Percentiles rank a stretch among this genome's conserved stretches.
These are phyloP conservation scores for Hanseniaspora sp. DNA, from an alignment of 1,139 yeast genomes.

Conservation along the genomic window DNA sequence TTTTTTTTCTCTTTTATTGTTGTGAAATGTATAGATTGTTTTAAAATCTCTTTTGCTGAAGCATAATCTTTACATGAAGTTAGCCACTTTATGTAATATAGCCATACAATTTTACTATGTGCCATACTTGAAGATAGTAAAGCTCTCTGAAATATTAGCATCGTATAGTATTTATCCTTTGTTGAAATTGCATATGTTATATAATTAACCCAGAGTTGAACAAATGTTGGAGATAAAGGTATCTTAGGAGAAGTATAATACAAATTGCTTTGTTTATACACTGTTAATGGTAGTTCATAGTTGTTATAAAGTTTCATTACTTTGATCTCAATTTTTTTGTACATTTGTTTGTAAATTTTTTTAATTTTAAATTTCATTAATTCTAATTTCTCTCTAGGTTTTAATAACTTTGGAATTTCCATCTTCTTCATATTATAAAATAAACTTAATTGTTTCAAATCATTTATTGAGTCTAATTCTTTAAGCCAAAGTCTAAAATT, in stretches of 20 bases:
- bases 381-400: slow-evolving; percentile 24
- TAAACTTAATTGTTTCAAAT: slow-evolving; percentile 27
- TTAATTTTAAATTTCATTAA: slow-evolving; percentile 22
- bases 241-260: slow-evolving; percentile 25
- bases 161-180: slow-evolving; percentile 20
- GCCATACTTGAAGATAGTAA: slow-evolving; percentile 22
- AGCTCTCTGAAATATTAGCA: slow-evolving; percentile 28
- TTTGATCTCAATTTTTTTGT: slow-evolving; percentile 27
- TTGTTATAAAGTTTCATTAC: slow-evolving; percentile 26
- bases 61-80: background rate
- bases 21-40: slow-evolving; percentile 4
- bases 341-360: slow-evolving; percentile 27
- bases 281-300: slow-evolving; percentile 26
- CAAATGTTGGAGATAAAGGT: slow-evolving; percentile 22
- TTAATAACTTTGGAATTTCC: slow-evolving; percentile 24
- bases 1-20: background rate
- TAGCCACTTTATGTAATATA: slow-evolving; percentile 27
- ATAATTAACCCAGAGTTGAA: slow-evolving; percentile 25
- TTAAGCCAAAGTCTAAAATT: slow-evolving; percentile 41
- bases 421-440: slow-evolving; percentile 17
- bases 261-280: slow-evolving; percentile 18
- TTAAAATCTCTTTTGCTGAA: slow-evolving; percentile 8
- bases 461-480: slow-evolving; percentile 33
- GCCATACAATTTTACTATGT: slow-evolving; percentile 27
- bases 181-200: slow-evolving; percentile 24